phyloP scores from a whole-genome alignment of 2,329 filamentous ascomycete genomes.

The Trichophyton rubrum region DNA sequence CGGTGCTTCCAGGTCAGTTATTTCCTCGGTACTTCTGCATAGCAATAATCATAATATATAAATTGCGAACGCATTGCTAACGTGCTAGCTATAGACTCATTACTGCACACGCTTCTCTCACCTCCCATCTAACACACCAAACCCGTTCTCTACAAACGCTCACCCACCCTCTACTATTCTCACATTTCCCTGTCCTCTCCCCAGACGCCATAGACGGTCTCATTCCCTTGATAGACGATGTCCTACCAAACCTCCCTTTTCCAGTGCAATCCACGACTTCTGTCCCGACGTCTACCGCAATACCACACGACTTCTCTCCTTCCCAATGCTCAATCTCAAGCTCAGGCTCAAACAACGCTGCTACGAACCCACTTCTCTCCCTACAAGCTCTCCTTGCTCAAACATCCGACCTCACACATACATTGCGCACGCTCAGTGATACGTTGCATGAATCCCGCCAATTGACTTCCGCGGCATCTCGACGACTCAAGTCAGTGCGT shows the following conservation, averaged over 20 bases:
- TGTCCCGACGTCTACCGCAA: background rate
- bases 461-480: constrained; percentile 66
- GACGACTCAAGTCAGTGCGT: constrained; percentile 66
- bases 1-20: constrained; percentile 40
- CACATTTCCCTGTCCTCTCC: constrained; percentile 42
- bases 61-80: constrained; percentile 3
- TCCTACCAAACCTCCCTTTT: constrained; percentile 42
- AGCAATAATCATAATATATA: no score
- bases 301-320: constrained; percentile 16
- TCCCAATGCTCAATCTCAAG: constrained; percentile 12
- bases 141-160: constrained; percentile 47
- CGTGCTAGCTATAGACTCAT: constrained; percentile 35
- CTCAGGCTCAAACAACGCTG: constrained; percentile 13
- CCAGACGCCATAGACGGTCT: constrained; percentile 45
- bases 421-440: constrained; percentile 76
- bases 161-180: constrained; percentile 46
- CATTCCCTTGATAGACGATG: constrained; percentile 43
- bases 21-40: background rate
- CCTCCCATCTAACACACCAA: constrained; percentile 49
- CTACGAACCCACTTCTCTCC: constrained; percentile 45
- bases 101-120: constrained; percentile 46
- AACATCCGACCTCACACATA: constrained; percentile 61
- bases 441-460: constrained; percentile 90
- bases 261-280: constrained; percentile 18
- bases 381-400: constrained; percentile 56